Percentiles rank a stretch among this genome's conserved stretches.
Conservation (phyloP, 179 eudicot species). For the Drosera spatulata region DNA sequence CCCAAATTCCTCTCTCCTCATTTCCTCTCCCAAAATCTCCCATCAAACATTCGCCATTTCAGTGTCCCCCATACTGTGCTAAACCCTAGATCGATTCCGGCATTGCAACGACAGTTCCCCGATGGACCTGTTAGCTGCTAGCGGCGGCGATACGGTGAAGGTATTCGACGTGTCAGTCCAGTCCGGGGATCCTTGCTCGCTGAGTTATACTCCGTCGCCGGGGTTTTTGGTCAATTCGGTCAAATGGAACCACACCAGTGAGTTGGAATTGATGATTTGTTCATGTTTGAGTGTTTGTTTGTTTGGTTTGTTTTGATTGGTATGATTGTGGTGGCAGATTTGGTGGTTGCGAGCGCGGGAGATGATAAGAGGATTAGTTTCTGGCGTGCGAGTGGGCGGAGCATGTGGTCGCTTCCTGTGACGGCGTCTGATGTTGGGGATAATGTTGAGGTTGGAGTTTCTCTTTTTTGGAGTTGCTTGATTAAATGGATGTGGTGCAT, state of each 20-base stretch:
- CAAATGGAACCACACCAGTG: conserved; percentile 93
- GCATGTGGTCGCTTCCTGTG: conserved; percentile 62
- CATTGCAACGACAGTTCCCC: not conserved
- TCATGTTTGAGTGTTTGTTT: not conserved
- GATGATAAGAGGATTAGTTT: conserved; percentile 71
- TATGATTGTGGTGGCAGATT: conserved; percentile 33
- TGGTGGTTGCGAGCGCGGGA: conserved; percentile 96
- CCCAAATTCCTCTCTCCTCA: not conserved
- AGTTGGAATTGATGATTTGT: conserved; percentile 4
- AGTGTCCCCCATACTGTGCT: not conserved
- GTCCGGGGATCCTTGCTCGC: conserved; percentile 66
- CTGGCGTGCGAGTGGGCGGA: conserved; percentile 75
- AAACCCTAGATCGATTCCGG: not conserved
- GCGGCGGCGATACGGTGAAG: conserved; percentile 87
- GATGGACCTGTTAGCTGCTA: conserved; percentile 60
- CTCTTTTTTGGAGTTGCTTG: not conserved
- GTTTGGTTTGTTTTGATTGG: not conserved
- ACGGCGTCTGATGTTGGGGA: conserved; percentile 47
- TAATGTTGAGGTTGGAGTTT: conserved; percentile 43
- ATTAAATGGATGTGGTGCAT: no score
- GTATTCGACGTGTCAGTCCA: conserved; percentile 64
- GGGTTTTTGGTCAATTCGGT: conserved; percentile 54
- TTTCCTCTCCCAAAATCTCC: not conserved
- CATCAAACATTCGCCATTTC: not conserved
- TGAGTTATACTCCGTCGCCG: conserved; percentile 64